A percentile compares a stretch with the other conserved stretches of the same genome.
Conservation (phyloP, 108 stramenopile genomes). For the Nannochloropsis oceanica region DNA sequence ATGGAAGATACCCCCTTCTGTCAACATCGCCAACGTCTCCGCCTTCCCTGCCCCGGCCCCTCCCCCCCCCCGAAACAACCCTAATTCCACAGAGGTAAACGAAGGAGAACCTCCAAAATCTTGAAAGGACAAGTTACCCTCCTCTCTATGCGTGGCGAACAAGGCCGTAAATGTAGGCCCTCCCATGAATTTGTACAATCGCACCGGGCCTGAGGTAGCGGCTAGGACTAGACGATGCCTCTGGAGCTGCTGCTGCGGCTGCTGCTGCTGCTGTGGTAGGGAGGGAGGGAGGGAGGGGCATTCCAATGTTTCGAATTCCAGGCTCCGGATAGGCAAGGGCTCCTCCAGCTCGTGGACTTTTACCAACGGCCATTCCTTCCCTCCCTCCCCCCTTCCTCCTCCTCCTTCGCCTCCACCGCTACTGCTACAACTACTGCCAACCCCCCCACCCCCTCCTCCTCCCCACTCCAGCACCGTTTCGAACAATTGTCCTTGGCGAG, state of each 20-base stretch:
- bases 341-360: background rate
- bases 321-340: background rate
- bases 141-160: constrained; percentile 11
- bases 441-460: background rate
- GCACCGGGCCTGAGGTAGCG: constrained; percentile 3
- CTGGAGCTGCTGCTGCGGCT: background rate
- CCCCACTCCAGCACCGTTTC: background rate
- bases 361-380: background rate
- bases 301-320: background rate
- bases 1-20: constrained; percentile 14
- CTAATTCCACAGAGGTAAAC: background rate
- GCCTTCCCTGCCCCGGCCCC: background rate
- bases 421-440: background rate
- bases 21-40: constrained; percentile 13
- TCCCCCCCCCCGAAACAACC: background rate
- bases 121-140: constrained; percentile 5
- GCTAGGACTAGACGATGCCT: constrained; percentile 17
- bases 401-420: background rate
- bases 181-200: constrained; percentile 16
- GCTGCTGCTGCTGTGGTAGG: background rate
- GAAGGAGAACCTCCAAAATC: constrained; percentile 10
- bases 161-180: constrained; percentile 18
- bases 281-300: too few relatives aligned
- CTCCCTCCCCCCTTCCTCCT: background rate
- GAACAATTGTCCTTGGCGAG: background rate